phyloP scores from a whole-genome alignment of 2,329 filamentous ascomycete genomes.

The Pseudogymnoascus sp. region DNA sequence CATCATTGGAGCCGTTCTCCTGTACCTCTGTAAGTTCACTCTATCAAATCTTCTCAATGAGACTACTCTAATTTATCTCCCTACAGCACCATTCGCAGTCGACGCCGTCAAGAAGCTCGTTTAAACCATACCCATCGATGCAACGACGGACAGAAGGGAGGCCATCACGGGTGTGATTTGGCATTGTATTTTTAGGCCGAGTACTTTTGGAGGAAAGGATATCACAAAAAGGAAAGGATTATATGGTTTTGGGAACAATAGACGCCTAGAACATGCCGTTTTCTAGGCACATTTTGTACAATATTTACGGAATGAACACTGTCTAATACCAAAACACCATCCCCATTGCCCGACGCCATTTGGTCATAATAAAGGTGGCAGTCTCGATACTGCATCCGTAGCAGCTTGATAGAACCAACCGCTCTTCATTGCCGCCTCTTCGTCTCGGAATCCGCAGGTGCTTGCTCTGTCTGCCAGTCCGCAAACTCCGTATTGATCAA shows the following conservation, averaged over 20 bases:
- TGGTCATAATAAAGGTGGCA: background rate
- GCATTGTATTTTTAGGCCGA: conserved; percentile 3
- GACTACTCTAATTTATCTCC: conserved; percentile 8
- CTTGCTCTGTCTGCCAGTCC: conserved; percentile 40
- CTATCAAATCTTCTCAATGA: conserved; percentile 4
- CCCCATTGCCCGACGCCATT: conserved; percentile 1
- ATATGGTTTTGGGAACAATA: conserved; percentile 1
- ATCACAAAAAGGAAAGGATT: conserved; percentile 2
- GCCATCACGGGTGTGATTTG: conserved; percentile 6
- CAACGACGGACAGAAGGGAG: background rate
- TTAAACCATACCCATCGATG: conserved; percentile 22
- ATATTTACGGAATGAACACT: conserved; percentile 7
- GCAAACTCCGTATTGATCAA: conserved; percentile 44
- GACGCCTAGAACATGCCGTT: background rate
- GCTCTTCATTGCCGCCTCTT: background rate
- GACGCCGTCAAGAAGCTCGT: conserved; percentile 44
- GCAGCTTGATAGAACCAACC: background rate
- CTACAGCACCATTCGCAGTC: conserved; percentile 45
- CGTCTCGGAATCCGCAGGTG: conserved; percentile 10
- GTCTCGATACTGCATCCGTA: background rate
- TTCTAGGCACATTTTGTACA: conserved; percentile 7
- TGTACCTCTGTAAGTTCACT: conserved; percentile 66
- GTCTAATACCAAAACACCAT: conserved; percentile 5
- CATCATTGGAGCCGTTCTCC: conserved; percentile 53
- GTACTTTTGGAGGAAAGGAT: background rate